phyloP scores from a whole-genome alignment of 148 eudicot genomes.

The Bassia scoparia region DNA sequence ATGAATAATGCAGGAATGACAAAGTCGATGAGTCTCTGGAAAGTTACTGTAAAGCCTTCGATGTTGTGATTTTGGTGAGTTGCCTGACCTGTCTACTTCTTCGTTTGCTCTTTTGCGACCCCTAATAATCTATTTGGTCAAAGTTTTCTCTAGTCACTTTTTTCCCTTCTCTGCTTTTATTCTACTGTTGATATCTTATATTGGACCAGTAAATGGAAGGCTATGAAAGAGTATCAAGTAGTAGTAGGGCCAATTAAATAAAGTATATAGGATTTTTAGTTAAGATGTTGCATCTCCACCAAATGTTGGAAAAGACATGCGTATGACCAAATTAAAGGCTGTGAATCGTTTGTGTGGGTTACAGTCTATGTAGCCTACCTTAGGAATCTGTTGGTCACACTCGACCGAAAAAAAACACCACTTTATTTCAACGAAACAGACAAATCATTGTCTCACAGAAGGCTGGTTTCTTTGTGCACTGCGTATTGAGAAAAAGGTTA shows the following conservation, averaged over 20 bases:
- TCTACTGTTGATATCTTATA: neutral
- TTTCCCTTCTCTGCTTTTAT: neutral
- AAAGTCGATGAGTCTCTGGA: conserved; percentile 67
- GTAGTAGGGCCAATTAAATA: neutral
- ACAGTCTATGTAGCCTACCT: neutral
- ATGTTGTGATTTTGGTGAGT: conserved; percentile 76
- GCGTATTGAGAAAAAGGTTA: neutral
- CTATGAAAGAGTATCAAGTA: neutral
- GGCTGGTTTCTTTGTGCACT: neutral
- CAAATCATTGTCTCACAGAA: no score
- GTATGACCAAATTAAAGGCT: neutral
- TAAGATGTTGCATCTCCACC: neutral
- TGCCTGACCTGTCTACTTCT: conserved; percentile 2
- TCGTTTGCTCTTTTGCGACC: neutral
- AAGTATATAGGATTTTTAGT: neutral
- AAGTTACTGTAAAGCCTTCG: conserved; percentile 66
- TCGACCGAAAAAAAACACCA: neutral
- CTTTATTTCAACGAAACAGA: no score
- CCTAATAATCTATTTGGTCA: neutral
- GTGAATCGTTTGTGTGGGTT: neutral
- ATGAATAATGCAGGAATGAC: conserved; percentile 61
- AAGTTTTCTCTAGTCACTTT: neutral
- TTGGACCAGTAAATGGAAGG: neutral
- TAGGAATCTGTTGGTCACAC: neutral
- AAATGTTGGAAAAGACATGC: neutral